These are phyloP conservation scores for Schizophyllum amplum DNA, from an alignment of 1,284 basidiomycete genomes.

Conservation along the genomic window DNA sequence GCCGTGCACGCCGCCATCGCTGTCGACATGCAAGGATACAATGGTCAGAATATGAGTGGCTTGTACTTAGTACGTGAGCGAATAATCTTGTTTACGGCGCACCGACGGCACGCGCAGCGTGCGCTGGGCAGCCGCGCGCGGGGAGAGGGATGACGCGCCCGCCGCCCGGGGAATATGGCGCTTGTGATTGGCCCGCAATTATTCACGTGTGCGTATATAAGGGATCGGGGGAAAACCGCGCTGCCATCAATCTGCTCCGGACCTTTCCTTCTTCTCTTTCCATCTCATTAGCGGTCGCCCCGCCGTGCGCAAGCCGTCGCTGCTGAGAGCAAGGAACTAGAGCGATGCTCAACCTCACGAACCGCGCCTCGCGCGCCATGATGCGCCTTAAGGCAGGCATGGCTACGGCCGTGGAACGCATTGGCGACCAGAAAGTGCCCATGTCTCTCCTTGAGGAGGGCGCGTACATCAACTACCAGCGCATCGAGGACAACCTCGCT, in stretches of 20 bases:
- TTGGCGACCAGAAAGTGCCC: constrained; percentile 88
- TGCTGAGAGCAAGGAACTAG: neutral
- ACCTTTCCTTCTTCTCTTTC: neutral
- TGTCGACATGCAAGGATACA: no score
- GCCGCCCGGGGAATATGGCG: no score
- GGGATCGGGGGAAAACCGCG: neutral
- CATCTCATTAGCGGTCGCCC: neutral
- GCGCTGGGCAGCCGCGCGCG: no score
- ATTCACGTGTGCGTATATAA: no score
- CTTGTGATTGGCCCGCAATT: no score
- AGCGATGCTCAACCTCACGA: constrained; percentile 68
- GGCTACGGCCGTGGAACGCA: constrained; percentile 73
- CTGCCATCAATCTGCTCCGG: neutral
- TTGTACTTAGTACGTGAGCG: no score
- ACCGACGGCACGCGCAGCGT: no score
- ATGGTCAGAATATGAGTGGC: no score
- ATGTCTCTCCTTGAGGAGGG: constrained; percentile 88
- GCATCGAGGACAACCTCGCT: constrained; percentile 91
- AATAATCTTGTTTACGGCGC: no score
- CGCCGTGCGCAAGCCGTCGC: no score
- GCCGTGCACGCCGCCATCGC: no score
- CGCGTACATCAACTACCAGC: constrained; percentile 94
- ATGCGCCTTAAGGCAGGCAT: constrained; percentile 61
- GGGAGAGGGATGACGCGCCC: no score
- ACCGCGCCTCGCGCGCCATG: constrained; percentile 50